Evolutionary conservation across 2,329 filamentous ascomycete species (phyloP), one percentile per base, ranked within the genome.

Genomic region (Claviceps monticola): DNA sequence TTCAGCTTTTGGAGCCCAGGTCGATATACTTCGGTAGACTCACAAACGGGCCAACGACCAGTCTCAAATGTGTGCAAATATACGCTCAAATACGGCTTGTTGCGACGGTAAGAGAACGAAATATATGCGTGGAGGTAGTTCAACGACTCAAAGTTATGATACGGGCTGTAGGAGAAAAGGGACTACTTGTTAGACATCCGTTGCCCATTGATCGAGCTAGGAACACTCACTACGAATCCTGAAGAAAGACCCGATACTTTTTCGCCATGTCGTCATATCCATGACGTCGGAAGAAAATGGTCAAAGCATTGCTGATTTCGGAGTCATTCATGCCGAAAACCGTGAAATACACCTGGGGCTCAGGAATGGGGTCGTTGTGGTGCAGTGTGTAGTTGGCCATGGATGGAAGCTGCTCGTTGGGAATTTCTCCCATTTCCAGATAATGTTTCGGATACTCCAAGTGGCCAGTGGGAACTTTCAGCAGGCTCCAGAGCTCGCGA

Each of bases 31-130:
- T 6, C 16, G 46, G 36, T 17, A 26, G 34, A 23, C 47, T 49
- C n/a, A 49, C 47, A 19, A n/a, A 34, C 16, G 1, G 47, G 47
- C 47, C 47, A 49, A 14, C 5, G 16, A 17, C 47, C 47, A 14
- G 14, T 49, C 21, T 50, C 48, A 26, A 50, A 50, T 8, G 48
- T 36, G 8, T 50, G 48, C n/a, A 50, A n/a, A 11, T 50, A 50
- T 11, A 38, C 48, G 19, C 48, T 44, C 11, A 50, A 9, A 23
- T 50, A 50, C n/a, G 48, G 48, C 29, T 50, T 50, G n/a, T 50
- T 36, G 2, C 13, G 11, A 11, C 41, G 23, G 48, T 50, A 50
- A 7, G 48, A 50, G n/a, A 50, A 50, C 0, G 48, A 44, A 11
- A 50, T 17, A 2, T 17, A 50, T 23, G 48, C n/a, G 13, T 50